Conservation (phyloP, 1,284 basidiomycete species). For the Pseudozyma sp. region DNA sequence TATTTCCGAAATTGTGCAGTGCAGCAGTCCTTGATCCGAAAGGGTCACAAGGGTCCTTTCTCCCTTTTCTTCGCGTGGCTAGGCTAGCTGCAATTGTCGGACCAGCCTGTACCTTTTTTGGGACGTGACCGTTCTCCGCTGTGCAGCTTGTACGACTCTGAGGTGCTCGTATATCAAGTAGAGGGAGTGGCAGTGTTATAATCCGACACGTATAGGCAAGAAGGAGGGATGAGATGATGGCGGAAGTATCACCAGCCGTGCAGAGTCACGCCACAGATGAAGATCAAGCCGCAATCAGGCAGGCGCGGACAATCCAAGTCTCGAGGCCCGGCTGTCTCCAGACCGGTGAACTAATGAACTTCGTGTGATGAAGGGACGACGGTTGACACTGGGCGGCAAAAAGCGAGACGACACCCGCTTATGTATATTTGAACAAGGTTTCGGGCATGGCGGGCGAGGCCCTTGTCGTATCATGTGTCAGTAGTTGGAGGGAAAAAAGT, state of each 20-base stretch:
- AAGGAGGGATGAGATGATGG: not conserved
- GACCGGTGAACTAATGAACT: not conserved
- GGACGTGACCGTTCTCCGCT: too few species aligned
- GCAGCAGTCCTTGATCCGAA: conserved; percentile 14
- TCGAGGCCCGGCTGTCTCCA: not conserved
- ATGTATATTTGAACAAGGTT: not conserved
- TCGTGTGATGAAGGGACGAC: not conserved
- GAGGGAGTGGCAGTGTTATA: too few species aligned
- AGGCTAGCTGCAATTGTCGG: not conserved
- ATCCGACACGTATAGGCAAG: too few species aligned
- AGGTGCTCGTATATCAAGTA: too few species aligned
- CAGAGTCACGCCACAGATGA: not conserved
- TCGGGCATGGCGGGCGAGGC: not conserved
- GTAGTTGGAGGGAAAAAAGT: too few species aligned
- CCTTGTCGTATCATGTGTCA: too few species aligned
- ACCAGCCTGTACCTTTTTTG: too few species aligned
- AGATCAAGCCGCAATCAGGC: not conserved
- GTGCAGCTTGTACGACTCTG: too few species aligned
- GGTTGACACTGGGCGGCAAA: not conserved
- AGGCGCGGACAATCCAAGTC: too few species aligned
- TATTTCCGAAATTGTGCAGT: conserved; percentile 32
- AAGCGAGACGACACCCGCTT: conserved; percentile 1
- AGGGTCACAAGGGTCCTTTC: conserved; percentile 1
- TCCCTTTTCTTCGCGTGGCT: not conserved
- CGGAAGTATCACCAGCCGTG: not conserved